A percentile compares a stretch with the other conserved stretches of the same genome.
Conservation (phyloP, 2,329 filamentous ascomycete genomes). For the Diaporthe vaccinii region DNA sequence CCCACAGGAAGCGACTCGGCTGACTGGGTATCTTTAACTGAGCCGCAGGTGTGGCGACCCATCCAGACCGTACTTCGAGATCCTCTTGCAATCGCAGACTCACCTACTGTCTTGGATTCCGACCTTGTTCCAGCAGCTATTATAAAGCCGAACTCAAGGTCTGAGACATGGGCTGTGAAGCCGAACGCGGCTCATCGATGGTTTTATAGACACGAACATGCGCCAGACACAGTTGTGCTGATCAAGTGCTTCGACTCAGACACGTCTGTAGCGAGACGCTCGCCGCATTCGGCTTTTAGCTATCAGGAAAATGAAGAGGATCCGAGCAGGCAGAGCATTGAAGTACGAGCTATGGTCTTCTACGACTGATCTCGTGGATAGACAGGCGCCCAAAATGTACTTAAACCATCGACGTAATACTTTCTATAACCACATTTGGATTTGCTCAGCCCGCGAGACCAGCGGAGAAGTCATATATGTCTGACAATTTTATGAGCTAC, state of each 20-base stretch:
- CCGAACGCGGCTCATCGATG: conserved; percentile 49
- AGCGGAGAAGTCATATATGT: too few relatives aligned
- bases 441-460: neutral
- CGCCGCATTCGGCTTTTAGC: conserved; percentile 46
- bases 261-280: conserved; percentile 49
- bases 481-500: too few relatives aligned
- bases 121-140: conserved; percentile 56
- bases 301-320: conserved; percentile 53
- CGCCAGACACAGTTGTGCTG: conserved; percentile 66
- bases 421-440: neutral
- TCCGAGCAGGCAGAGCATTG: conserved; percentile 37
- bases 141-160: conserved; percentile 48
- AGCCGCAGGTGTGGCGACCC: conserved; percentile 58
- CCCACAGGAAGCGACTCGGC: neutral
- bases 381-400: too few relatives aligned
- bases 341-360: conserved; percentile 39
- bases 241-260: conserved; percentile 73
- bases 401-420: neutral
- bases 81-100: conserved; percentile 57
- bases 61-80: conserved; percentile 61
- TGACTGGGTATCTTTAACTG: neutral
- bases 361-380: neutral
- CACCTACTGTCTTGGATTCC: conserved; percentile 52
- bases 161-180: conserved; percentile 33
- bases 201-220: conserved; percentile 66